Evolutionary conservation across 2,329 filamentous ascomycete genomes (phyloP), one percentile per base, ranked within the genome.

Genomic region (Aulographum hederae): DNA sequence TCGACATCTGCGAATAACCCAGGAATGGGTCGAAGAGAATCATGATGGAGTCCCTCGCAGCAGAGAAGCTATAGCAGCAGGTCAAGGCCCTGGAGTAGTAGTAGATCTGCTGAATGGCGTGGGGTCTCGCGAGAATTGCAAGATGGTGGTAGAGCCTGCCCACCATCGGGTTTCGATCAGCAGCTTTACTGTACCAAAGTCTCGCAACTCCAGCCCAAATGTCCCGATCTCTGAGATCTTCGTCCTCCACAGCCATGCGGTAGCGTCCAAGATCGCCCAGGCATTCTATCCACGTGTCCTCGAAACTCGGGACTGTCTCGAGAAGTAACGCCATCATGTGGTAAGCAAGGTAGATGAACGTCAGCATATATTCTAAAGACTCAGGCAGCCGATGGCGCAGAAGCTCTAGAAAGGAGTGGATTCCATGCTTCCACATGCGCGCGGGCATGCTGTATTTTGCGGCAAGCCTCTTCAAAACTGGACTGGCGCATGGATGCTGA

Each of bases 221-320:
- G 30, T 92, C 80, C 1, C 78, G 61, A 34, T 86, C 78, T 2
- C 67, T 55, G 14, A 78, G 63, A 38, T 89, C 76, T 17, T 78
- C 70, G 26, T 92, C 78, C 48, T 94, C 85, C 28, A 94, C 84
- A 0, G 84, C 82, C 84, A 94, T 94, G 1, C 76, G 63, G 43
- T 91, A 94, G 14, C 85, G 63, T 0, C 76, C 78, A 0, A 95
- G 54, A 45, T 95, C 85, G 0, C 86, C 86, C 0, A 95, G 57
- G 32, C 85, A 94, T 41, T 94, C 86, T 6, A 92, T 80, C 86
- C 86, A 95, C 0, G 80, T 93, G 35, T 89, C 78, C 32, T 78
- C 69, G 40, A 92, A 94, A 0, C 68, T 63, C 0, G 78, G 73
- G 0, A 93, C 80, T 0, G 80, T 92, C 43, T 95, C 86, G 36